Evolutionary conservation across 2,329 filamentous ascomycete species (phyloP).

Genomic region (Cladosporium sp.): DNA sequence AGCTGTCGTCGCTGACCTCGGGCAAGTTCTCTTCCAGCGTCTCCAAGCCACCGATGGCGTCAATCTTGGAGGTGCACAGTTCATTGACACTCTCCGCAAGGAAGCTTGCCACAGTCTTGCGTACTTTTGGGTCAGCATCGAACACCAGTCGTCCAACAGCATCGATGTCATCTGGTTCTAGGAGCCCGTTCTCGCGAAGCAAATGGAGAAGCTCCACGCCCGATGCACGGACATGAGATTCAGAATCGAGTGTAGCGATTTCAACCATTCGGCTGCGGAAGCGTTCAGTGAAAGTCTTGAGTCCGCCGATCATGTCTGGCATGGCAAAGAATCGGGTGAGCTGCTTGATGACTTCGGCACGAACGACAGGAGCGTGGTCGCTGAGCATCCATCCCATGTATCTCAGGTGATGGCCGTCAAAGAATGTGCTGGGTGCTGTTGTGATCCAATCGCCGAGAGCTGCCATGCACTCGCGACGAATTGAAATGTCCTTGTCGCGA

Average conservation of each 20-base stretch:
- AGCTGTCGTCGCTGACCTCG: slow-evolving; percentile 69
- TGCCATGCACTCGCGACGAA: slow-evolving; percentile 84
- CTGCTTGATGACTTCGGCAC: slow-evolving; percentile 85
- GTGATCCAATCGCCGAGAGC: slow-evolving; percentile 88
- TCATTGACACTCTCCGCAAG: slow-evolving; percentile 87
- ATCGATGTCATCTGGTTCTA: slow-evolving; percentile 91
- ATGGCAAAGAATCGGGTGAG: slow-evolving; percentile 77
- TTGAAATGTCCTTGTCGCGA: slow-evolving; percentile 86
- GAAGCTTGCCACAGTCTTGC: slow-evolving; percentile 86
- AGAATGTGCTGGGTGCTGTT: slow-evolving; percentile 80
- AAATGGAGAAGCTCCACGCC: slow-evolving; percentile 81
- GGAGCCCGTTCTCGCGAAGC: slow-evolving; percentile 78
- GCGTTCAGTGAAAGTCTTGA: slow-evolving; percentile 90
- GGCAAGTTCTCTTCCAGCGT: slow-evolving; percentile 73
- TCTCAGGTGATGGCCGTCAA: slow-evolving; percentile 85
- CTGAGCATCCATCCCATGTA: slow-evolving; percentile 96
- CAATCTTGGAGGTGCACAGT: slow-evolving; percentile 73
- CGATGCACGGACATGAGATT: slow-evolving; percentile 75
- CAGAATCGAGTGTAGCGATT: slow-evolving; percentile 85
- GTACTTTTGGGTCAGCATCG: slow-evolving; percentile 79
- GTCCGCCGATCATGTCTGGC: slow-evolving; percentile 71
- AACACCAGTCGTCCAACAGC: slow-evolving; percentile 84
- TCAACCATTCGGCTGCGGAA: slow-evolving; percentile 87
- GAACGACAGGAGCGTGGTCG: slow-evolving; percentile 71
- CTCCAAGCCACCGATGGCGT: slow-evolving; percentile 81